phyloP scores from a whole-genome alignment of 257 asterid genomes.

The Ajuga chamaepitys region DNA sequence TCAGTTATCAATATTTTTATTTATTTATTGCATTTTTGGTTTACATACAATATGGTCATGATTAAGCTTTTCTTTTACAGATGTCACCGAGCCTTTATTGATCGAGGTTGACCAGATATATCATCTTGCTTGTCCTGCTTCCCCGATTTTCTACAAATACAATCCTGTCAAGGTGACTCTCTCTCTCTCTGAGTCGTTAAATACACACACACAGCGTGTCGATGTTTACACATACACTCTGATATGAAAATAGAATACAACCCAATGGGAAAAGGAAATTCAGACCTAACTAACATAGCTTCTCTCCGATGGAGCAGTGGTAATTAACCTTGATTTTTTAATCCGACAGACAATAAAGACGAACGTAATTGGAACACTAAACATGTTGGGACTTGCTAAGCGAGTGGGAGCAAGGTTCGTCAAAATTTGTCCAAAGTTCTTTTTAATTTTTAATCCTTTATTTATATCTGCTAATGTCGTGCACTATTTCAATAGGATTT shows the following conservation, averaged over 20 bases:
- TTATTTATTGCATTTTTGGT: too few species aligned
- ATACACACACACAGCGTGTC: too few species aligned
- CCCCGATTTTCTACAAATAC: constrained; percentile 95
- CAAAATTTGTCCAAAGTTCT: not conserved
- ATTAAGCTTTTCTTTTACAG: constrained; percentile 26
- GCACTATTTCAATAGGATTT: constrained; percentile 41
- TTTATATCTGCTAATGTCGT: not conserved
- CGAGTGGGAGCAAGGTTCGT: constrained; percentile 93
- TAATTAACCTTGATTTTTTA: not conserved
- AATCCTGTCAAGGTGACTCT: constrained; percentile 84
- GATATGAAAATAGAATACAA: too few species aligned
- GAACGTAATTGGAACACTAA: constrained; percentile 86
- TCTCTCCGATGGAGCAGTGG: not conserved
- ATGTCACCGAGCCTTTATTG: constrained; percentile 80
- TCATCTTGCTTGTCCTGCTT: constrained; percentile 99
- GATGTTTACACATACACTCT: too few species aligned
- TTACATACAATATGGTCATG: too few species aligned
- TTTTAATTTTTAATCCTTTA: not conserved
- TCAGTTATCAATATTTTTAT: not conserved
- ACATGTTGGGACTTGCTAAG: constrained; percentile 99
- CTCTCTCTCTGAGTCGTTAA: not conserved
- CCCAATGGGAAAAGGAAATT: too few species aligned
- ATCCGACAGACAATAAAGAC: constrained; percentile 82
- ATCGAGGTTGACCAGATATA: constrained; percentile 92
- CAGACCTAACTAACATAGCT: too few species aligned